Percentiles rank a stretch among this genome's conserved stretches.
These are phyloP conservation scores for Populus ilicifolia DNA, from an alignment of 345 rosid species.

Conservation along the genomic window DNA sequence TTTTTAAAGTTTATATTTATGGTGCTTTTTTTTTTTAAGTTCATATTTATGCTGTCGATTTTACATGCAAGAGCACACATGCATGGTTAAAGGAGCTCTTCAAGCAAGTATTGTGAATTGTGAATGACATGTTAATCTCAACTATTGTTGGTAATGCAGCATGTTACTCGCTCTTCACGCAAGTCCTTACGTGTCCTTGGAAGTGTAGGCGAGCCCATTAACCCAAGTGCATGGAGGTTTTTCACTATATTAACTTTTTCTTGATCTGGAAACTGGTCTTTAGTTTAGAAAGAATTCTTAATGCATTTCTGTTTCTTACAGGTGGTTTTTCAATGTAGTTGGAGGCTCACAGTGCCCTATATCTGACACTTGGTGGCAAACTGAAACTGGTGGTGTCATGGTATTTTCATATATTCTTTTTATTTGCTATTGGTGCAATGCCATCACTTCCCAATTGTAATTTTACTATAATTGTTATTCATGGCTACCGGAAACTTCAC, in stretches of 20 bases:
- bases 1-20: not conserved
- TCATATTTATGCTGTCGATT: not conserved
- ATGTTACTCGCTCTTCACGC: slow-evolving; percentile 77
- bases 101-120: not conserved
- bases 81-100: not conserved
- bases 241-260: slow-evolving; percentile 18
- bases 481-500: slow-evolving; percentile 78
- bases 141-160: slow-evolving; percentile 45
- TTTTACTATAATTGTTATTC: not conserved
- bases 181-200: slow-evolving; percentile 91
- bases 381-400: slow-evolving; percentile 99
- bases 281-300: not conserved
- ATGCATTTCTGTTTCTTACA: slow-evolving; percentile 25
- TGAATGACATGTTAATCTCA: slow-evolving; percentile 16
- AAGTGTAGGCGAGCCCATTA: slow-evolving; percentile 99
- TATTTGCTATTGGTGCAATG: not conserved
- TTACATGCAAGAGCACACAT: not conserved
- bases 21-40: not conserved
- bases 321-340: slow-evolving; percentile 93
- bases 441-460: not conserved
- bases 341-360: slow-evolving; percentile 93
- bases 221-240: slow-evolving; percentile 99
- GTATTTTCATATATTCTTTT: slow-evolving; percentile 29
- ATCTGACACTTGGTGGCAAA: slow-evolving; percentile 99
- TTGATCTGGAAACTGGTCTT: slow-evolving; percentile 3